A percentile compares a stretch with the other conserved stretches of the same genome.
Conservation (phyloP, 495 filamentous ascomycete species). For the Cercophora newfieldiana region DNA sequence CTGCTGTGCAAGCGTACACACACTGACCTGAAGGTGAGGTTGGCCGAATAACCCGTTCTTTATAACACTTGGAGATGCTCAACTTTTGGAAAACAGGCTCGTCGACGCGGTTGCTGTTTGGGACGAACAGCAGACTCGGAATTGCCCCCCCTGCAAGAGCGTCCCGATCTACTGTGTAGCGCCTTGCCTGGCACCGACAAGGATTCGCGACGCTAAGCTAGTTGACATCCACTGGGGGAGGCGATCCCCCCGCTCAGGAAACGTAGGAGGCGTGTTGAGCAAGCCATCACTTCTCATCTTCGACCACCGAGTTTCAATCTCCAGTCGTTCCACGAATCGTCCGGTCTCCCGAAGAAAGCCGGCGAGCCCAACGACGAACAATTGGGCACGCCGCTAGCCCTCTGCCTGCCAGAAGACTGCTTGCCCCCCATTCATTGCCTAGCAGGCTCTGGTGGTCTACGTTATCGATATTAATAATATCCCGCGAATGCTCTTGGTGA, state of each 20-base stretch:
- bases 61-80: no score
- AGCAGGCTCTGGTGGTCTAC: not conserved
- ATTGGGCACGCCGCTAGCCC: not conserved
- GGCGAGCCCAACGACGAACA: not conserved
- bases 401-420: not conserved
- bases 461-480: constrained; percentile 25
- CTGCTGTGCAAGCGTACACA: no score
- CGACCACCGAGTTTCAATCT: constrained; percentile 6
- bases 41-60: no score
- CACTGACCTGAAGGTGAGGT: no score
- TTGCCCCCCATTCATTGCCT: constrained; percentile 7
- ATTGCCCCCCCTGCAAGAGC: constrained; percentile 4
- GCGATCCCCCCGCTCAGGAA: not conserved
- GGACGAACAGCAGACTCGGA: no score
- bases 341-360: not conserved
- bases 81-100: no score
- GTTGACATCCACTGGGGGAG: constrained; percentile 3
- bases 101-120: no score
- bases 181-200: constrained; percentile 2
- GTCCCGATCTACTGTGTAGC: not conserved
- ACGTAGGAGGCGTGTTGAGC: not conserved
- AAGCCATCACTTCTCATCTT: constrained; percentile 9
- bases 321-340: constrained; percentile 6
- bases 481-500: constrained; percentile 10
- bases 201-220: constrained; percentile 1